Evolutionary conservation across 371 early-diverging fungal species (phyloP), one percentile per base, ranked within the genome.

Genomic region (Fennellomyces sp.): DNA sequence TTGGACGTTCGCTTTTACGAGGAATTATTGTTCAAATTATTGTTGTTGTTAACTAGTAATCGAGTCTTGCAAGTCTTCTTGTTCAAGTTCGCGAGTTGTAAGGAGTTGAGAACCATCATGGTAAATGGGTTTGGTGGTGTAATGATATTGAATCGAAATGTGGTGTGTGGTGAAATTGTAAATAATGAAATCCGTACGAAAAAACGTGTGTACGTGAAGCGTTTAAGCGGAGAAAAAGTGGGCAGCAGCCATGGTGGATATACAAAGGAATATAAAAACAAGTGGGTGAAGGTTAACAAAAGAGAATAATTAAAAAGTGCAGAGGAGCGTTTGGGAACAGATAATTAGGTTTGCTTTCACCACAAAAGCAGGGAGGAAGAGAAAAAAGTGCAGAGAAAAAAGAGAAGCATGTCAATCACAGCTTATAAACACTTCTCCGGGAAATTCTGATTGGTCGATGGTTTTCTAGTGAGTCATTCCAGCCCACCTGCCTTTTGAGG

Each of bases 31-130:
- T 45, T 41, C n/a, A 41, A 41, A 45, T 21, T 45, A 45, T 21
- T 45, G 23, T 21, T 45, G 21, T 21, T 45, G n/a, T n/a, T n/a
- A n/a, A n/a, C n/a, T n/a, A n/a, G n/a, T 23, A 45, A 19, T 45
- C 45, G 45, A 45, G 17, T 45, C n/a, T 45, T 45, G 45, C 45
- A 45, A 45, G 45, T 45, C 45, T 45, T 45, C 45, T 45, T 45
- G 45, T 45, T 45, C 45, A 45, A 45, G 45, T 45, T 45, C 4
- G 45, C 17, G 23, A 45, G 45, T 45, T 25, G 45, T 45, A 45
- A 45, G 23, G 45, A 45, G 45, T 45, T 45, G 10, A 45, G n/a
- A 21, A 45, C 45, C 45, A 45, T 45, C 45, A 45, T 45, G 45
- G 45, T 45, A 3, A 39, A 39, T 2, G 4, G 2, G 17, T 39